Evolutionary conservation across 805 yeast species (phyloP).

Genomic region (Kodamaea neixiangensis): DNA sequence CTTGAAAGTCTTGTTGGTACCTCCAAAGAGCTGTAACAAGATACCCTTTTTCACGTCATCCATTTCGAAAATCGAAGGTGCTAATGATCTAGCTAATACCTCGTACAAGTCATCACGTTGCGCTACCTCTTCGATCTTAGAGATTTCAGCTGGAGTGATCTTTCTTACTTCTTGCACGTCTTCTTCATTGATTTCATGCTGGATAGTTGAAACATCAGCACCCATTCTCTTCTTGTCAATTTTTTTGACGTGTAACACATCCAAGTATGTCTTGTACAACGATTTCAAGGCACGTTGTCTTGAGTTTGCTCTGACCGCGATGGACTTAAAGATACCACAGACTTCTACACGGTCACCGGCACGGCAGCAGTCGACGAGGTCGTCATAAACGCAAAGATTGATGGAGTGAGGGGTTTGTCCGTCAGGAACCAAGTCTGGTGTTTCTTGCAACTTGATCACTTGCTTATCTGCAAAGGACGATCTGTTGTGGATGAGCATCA

Average conservation of each 20-base stretch:
- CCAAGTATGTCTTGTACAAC: constrained; percentile 88
- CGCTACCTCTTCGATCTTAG: constrained; percentile 60
- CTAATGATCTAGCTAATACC: constrained; percentile 82
- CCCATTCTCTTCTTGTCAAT: constrained; percentile 81
- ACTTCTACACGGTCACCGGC: constrained; percentile 97
- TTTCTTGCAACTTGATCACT: constrained; percentile 90
- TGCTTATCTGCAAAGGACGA: constrained; percentile 95
- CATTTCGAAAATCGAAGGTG: constrained; percentile 96
- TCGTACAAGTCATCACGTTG: constrained; percentile 81
- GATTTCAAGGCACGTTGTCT: constrained; percentile 81
- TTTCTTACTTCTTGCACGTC: constrained; percentile 78
- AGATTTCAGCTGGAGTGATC: constrained; percentile 69
- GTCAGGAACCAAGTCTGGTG: constrained; percentile 94
- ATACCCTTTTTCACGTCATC: constrained; percentile 98
- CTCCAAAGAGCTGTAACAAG: constrained; percentile 89
- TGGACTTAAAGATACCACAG: constrained; percentile 90
- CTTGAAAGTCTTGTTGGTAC: constrained; percentile 82
- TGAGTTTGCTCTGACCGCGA: constrained; percentile 87
- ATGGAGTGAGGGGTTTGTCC: constrained; percentile 99
- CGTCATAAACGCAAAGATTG: constrained; percentile 92
- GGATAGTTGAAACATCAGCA: constrained; percentile 69
- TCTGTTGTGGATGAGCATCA: constrained; percentile 90
- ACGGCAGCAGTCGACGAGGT: constrained; percentile 87
- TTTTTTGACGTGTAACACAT: constrained; percentile 90
- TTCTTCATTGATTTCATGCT: constrained; percentile 53